phyloP scores from a whole-genome alignment of 1,284 basidiomycete species.

The Pseudozyma sp. region DNA sequence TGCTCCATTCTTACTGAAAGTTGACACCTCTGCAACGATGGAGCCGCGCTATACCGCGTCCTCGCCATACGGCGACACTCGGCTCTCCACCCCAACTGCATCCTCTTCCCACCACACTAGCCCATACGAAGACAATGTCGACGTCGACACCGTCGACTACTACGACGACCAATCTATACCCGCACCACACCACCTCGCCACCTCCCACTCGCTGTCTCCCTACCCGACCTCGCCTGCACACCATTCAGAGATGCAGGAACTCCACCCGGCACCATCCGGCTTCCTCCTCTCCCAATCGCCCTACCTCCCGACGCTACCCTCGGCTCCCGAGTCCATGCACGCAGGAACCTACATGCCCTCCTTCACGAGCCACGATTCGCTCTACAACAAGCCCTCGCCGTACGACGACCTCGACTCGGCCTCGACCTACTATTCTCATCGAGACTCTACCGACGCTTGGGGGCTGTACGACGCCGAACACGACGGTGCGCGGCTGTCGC shows the following conservation, averaged over 20 bases:
- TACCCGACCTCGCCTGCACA: slow-evolving; percentile 19
- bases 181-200: slow-evolving; percentile 34
- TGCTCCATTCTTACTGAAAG: background rate
- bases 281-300: slow-evolving; percentile 18
- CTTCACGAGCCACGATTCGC: slow-evolving; percentile 28
- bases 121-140: slow-evolving; percentile 8
- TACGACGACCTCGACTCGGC: slow-evolving; percentile 20
- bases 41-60: slow-evolving; percentile 8
- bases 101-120: slow-evolving; percentile 17
- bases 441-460: slow-evolving; percentile 36
- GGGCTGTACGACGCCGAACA: slow-evolving; percentile 26
- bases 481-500: slow-evolving; percentile 14
- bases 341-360: slow-evolving; percentile 22
- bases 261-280: slow-evolving; percentile 27
- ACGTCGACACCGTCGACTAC: slow-evolving; percentile 51
- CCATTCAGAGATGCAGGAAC: slow-evolving; percentile 29
- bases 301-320: slow-evolving; percentile 19
- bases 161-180: slow-evolving; percentile 34
- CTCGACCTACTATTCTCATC: slow-evolving; percentile 20
- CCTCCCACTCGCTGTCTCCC: slow-evolving; percentile 31
- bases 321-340: slow-evolving; percentile 10
- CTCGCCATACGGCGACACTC: slow-evolving; percentile 6
- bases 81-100: slow-evolving; percentile 5
- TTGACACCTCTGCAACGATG: background rate
- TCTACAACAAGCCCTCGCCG: slow-evolving; percentile 15